Evolutionary conservation across 2,329 filamentous ascomycete species (phyloP).

Genomic region (Neofusicoccum parvum): DNA sequence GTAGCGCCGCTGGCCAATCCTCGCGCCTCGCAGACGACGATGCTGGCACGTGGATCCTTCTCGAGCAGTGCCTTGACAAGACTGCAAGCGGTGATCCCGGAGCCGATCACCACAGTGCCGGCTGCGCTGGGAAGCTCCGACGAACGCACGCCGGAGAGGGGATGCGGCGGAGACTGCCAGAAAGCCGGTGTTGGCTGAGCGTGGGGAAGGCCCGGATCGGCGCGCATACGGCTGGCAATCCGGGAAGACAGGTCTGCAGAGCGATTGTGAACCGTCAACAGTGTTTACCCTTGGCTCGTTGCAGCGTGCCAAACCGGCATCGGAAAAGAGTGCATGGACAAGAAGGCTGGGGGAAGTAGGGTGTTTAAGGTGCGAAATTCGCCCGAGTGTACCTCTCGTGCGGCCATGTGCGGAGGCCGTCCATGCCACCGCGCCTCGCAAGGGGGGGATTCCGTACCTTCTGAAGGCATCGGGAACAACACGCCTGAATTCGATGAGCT

Average conservation of each 20-base stretch:
- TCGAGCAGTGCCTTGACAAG: constrained; percentile 40
- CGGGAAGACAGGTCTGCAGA: neutral
- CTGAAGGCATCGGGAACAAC: neutral
- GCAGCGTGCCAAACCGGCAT: no score
- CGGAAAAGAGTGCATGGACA: no score
- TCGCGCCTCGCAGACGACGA: constrained; percentile 46
- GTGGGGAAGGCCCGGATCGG: neutral
- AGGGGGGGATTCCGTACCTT: neutral
- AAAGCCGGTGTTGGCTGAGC: neutral
- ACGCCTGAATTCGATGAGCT: neutral
- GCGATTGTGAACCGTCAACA: no score
- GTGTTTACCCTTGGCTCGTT: no score
- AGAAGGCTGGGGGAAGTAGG: neutral
- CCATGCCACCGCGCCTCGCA: neutral
- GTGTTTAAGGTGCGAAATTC: neutral
- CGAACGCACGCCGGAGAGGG: neutral
- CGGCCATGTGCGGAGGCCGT: no score
- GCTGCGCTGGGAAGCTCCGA: neutral
- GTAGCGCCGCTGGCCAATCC: constrained; percentile 33
- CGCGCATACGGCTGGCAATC: neutral
- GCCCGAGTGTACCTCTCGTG: no score
- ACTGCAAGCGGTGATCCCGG: constrained; percentile 55
- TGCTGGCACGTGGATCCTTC: constrained; percentile 23
- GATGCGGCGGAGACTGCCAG: neutral
- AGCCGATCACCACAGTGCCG: constrained; percentile 28